A percentile compares a stretch with the other conserved stretches of the same genome.
These are phyloP conservation scores for Vitis rupestris DNA, from an alignment of 164 flowering plant genomes.

Conservation along the genomic window DNA sequence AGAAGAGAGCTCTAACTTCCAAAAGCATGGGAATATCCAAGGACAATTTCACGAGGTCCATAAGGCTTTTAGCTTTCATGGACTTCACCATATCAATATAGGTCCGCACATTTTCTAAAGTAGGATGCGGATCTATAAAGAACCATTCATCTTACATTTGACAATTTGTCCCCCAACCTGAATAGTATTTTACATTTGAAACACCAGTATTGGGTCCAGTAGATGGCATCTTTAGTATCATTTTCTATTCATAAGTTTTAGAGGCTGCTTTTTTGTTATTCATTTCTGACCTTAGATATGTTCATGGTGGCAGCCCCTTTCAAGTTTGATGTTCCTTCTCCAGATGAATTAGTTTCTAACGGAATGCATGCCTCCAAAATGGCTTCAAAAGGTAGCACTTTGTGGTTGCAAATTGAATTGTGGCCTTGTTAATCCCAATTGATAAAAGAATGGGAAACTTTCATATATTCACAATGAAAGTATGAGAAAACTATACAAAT, in stretches of 20 bases:
- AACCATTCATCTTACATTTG: slow-evolving; percentile 1
- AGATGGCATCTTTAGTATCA: background rate
- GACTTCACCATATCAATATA: slow-evolving; percentile 38
- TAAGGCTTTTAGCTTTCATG: slow-evolving; percentile 37
- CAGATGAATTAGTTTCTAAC: slow-evolving; percentile 69
- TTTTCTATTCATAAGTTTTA: background rate
- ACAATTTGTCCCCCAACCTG: background rate
- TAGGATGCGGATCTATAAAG: slow-evolving; percentile 11
- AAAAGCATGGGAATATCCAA: slow-evolving; percentile 40
- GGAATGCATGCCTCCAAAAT: slow-evolving; percentile 48
- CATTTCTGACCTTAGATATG: slow-evolving; percentile 9
- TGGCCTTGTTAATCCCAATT: background rate
- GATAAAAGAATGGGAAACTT: too few species aligned
- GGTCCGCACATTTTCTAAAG: slow-evolving; percentile 47
- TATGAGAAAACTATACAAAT: too few species aligned
- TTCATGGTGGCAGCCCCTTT: slow-evolving; percentile 60
- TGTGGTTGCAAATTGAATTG: slow-evolving; percentile 1
- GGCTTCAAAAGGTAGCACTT: slow-evolving; percentile 49
- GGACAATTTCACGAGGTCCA: slow-evolving; percentile 45
- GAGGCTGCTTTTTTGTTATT: background rate
- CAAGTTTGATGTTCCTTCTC: slow-evolving; percentile 77
- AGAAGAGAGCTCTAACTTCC: slow-evolving; percentile 34
- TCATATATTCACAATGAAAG: too few species aligned
- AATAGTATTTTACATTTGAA: background rate
- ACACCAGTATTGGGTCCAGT: background rate